Evolutionary conservation across 257 asterid genomes (phyloP).

Genomic region (Sherardia arvensis): DNA sequence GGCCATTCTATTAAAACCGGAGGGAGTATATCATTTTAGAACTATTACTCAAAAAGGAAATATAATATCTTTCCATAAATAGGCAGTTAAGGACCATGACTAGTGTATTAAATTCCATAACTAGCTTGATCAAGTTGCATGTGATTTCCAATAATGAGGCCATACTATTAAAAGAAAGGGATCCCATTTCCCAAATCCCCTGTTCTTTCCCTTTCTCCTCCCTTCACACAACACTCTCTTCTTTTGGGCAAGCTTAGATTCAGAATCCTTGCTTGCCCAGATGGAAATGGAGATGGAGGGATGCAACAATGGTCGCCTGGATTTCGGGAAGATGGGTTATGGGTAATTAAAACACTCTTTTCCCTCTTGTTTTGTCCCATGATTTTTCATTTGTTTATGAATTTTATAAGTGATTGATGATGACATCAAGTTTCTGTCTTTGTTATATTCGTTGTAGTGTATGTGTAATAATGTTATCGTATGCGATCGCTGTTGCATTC

Average conservation of each 20-base stretch:
- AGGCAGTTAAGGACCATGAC: not conserved
- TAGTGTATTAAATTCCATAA: not conserved
- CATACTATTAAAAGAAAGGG: slow-evolving; percentile 15
- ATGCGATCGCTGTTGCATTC: not conserved
- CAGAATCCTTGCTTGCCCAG: slow-evolving; percentile 15
- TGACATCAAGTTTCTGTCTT: too few species aligned
- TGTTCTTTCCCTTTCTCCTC: slow-evolving; percentile 13
- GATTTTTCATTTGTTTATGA: not conserved
- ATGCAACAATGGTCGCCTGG: slow-evolving; percentile 62
- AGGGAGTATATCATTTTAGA: too few species aligned
- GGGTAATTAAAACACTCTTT: slow-evolving; percentile 55
- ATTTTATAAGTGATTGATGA: too few species aligned
- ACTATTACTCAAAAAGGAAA: not conserved
- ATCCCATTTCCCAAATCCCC: slow-evolving; percentile 23
- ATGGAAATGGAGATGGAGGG: slow-evolving; percentile 44
- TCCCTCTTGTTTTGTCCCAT: not conserved
- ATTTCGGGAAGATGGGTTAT: slow-evolving; percentile 97
- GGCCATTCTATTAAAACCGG: too few species aligned
- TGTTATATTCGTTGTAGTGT: not conserved
- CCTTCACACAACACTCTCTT: slow-evolving; percentile 13
- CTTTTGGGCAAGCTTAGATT: slow-evolving; percentile 15
- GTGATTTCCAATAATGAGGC: slow-evolving; percentile 7
- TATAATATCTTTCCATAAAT: slow-evolving; percentile 8
- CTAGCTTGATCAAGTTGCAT: slow-evolving; percentile 23
- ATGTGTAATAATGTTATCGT: not conserved